These are phyloP conservation scores for Penicillium thymicola DNA, from an alignment of 2,329 filamentous ascomycete genomes.

Conservation along the genomic window DNA sequence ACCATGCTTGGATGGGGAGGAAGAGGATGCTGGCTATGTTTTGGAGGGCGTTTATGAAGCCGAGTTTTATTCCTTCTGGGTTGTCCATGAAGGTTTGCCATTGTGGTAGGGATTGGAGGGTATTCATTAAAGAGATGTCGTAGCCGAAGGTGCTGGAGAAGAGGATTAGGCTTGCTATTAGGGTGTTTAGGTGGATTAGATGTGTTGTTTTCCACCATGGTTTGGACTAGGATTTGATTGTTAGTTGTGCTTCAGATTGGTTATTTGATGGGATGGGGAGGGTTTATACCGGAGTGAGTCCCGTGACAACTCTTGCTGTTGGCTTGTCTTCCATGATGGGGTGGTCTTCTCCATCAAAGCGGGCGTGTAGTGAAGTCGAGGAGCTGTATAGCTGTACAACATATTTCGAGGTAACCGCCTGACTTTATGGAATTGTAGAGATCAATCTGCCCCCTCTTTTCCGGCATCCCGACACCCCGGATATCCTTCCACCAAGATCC, in stretches of 20 bases:
- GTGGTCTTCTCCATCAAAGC: neutral
- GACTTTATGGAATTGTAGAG: neutral
- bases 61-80: neutral
- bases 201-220: conserved; percentile 7
- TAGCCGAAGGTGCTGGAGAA: conserved; percentile 7
- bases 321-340: neutral
- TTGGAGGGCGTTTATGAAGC: conserved; percentile 5
- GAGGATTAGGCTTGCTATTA: conserved; percentile 3
- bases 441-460: neutral
- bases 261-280: neutral
- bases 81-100: conserved; percentile 2
- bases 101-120: conserved; percentile 4
- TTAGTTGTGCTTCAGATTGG: neutral
- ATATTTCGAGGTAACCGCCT: neutral
- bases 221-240: neutral
- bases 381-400: no score
- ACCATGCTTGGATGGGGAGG: conserved; percentile 4
- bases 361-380: neutral
- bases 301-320: neutral
- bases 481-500: neutral
- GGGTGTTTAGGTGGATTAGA: neutral
- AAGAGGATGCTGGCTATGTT: conserved; percentile 3
- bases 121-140: conserved; percentile 8
- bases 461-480: neutral
- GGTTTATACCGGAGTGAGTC: neutral